These are phyloP conservation scores for Rhizopogon salebrosus DNA, from an alignment of 768 basidiomycete species.

Conservation along the genomic window DNA sequence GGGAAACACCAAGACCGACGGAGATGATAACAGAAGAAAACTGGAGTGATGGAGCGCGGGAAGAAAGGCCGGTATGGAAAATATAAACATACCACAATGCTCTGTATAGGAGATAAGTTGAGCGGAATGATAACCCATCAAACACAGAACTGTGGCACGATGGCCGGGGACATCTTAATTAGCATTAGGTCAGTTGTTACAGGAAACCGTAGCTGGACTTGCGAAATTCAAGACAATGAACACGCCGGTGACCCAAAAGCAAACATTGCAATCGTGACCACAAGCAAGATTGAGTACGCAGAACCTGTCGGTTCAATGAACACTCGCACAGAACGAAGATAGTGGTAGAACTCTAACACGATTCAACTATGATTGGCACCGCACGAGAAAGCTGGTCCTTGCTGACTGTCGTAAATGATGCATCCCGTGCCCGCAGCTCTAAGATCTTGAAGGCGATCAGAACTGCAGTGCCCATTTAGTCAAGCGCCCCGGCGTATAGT, in stretches of 20 bases:
- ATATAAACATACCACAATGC: constrained; percentile 12
- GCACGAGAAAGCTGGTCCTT: constrained; percentile 6
- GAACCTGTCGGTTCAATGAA: constrained; percentile 5
- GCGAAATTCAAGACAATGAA: constrained; percentile 12
- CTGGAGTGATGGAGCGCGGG: background rate
- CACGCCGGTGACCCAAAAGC: constrained; percentile 6
- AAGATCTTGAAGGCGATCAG: constrained; percentile 20
- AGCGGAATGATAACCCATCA: background rate
- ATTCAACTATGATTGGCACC: constrained; percentile 14
- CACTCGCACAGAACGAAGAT: background rate
- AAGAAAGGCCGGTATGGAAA: background rate
- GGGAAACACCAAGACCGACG: constrained; percentile 12
- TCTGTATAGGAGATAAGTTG: constrained; percentile 3
- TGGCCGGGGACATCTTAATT: constrained; percentile 9
- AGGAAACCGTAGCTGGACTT: background rate
- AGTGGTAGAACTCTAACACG: constrained; percentile 5
- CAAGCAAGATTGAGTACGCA: constrained; percentile 13
- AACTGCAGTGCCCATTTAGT: constrained; percentile 6
- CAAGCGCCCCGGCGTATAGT: background rate
- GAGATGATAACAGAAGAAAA: constrained; percentile 23
- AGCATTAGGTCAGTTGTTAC: background rate
- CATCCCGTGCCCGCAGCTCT: constrained; percentile 11
- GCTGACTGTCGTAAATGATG: background rate
- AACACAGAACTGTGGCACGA: background rate
- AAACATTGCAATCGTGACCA: constrained; percentile 13